Conservation (phyloP, 2,329 filamentous ascomycete species). For the Pestalotiopsis sp. region DNA sequence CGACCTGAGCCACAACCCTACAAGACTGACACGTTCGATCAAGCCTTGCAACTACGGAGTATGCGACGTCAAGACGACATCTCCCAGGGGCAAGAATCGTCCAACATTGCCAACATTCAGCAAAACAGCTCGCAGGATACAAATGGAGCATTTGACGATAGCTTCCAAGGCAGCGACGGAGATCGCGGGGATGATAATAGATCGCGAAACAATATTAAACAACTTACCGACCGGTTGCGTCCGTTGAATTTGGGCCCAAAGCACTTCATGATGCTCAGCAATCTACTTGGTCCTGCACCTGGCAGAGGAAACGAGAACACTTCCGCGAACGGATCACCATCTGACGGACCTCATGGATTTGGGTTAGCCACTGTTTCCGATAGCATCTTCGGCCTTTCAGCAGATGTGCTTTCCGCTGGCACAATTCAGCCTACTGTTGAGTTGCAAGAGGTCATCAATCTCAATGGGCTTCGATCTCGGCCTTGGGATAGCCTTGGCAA, state of each 20-base stretch:
- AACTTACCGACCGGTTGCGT: background rate
- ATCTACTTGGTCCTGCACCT: background rate
- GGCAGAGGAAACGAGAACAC: background rate
- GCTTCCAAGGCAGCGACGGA: background rate
- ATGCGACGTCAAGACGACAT: background rate
- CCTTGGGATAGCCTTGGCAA: constrained; percentile 12
- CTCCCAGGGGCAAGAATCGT: background rate
- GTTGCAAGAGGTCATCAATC: background rate
- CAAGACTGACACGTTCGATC: constrained; percentile 12
- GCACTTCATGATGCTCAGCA: background rate
- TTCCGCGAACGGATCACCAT: background rate
- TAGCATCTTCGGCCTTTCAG: background rate
- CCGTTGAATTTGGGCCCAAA: background rate
- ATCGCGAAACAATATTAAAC: background rate
- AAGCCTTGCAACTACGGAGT: background rate
- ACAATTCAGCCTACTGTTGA: background rate
- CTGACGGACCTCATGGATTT: background rate
- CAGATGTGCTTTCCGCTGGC: too few species aligned
- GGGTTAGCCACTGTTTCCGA: background rate
- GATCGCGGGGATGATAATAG: background rate
- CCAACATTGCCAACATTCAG: background rate
- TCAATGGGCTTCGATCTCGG: background rate
- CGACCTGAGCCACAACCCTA: constrained; percentile 16
- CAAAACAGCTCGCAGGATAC: background rate
- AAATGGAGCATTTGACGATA: background rate